A percentile compares a stretch with the other conserved stretches of the same genome.
Evolutionary conservation across 306 rosid species (phyloP).

Genomic region (Gleditsia sinensis): DNA sequence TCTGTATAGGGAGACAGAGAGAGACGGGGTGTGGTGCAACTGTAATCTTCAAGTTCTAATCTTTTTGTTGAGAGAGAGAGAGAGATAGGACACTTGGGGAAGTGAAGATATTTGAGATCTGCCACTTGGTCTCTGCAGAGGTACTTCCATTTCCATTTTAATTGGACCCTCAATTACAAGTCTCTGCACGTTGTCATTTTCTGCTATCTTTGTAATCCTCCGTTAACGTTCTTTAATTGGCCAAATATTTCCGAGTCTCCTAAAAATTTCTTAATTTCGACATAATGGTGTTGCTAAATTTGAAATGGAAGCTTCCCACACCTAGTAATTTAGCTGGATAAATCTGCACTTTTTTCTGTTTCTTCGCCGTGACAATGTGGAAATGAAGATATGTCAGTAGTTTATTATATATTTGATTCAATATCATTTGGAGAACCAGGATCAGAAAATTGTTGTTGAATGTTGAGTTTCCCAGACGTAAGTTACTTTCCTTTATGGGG

Average conservation of each 20-base stretch:
- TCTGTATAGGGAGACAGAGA: constrained; percentile 17
- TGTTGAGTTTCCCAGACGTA: not conserved
- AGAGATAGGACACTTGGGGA: constrained; percentile 13
- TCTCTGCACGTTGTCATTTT: not conserved
- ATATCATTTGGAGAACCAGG: not conserved
- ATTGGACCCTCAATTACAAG: constrained; percentile 9
- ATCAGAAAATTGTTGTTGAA: constrained; percentile 5
- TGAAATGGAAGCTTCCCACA: constrained; percentile 19
- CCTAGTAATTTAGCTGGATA: constrained; percentile 14
- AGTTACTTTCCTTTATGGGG: constrained; percentile 21
- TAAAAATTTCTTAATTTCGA: constrained; percentile 5
- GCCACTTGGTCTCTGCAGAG: constrained; percentile 52
- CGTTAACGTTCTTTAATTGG: not conserved
- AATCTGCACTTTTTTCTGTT: constrained; percentile 10
- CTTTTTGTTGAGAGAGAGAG: constrained; percentile 32
- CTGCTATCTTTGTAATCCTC: not conserved
- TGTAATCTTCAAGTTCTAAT: constrained; percentile 34
- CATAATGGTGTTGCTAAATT: constrained; percentile 17
- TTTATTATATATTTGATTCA: constrained; percentile 25
- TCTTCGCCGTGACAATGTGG: constrained; percentile 30
- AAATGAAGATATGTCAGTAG: not conserved
- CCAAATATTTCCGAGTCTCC: not conserved
- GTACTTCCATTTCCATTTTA: constrained; percentile 42
- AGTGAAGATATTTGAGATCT: constrained; percentile 61
- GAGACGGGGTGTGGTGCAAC: constrained; percentile 12